Evolutionary conservation across 805 yeast genomes (phyloP), one percentile per base, ranked within the genome.

Genomic region (Scheffersomyces stipitis): DNA sequence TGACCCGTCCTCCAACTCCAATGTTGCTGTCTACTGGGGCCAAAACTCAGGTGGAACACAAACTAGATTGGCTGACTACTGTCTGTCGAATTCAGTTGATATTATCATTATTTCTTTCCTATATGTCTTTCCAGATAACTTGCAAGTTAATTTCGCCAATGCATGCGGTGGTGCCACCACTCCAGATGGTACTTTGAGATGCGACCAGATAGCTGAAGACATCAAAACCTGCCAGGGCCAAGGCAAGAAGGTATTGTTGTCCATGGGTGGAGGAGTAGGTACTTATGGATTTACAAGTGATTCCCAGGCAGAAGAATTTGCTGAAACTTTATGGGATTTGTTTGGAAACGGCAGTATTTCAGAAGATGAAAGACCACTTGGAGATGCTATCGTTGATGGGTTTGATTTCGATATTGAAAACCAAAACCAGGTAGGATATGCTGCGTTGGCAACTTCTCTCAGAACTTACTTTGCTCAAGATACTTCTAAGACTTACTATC

Each of bases 11-110:
- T 58, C 80, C 24, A 69, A 73, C 31, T 53, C 70, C 22, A 84
- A 86, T 46, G 77, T 87, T 26, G 96, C 83, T 15, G 71, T 85
- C 5, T 88, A 88, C 64, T 88, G 96, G 96, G 96, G 96, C 36
- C 96, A 88, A 62, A 76, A 78, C 50, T 79, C 91, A 12, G 81
- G 76, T 8, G 50, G 54, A 3, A 31, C 49, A 31, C 81, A 77
- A 48, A 61, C 65, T 40, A 33, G 55, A 17, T 52, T 69, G 47
- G 46, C 48, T 26, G 37, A 56, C 32, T 86, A 86, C 67, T 88
- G 96, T 71, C 66, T 70, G 40, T 70, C 79, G 34, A 76, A 78
- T 37, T 73, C 78, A 32, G 88, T 86, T 17, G 95, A 86, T 49
- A 79, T 86, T 36, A 69, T 83, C 38, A 54, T 89, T 9, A 54